Conservation (phyloP, 805 yeast species). For the Kodamaea hsintzibuensis region DNA sequence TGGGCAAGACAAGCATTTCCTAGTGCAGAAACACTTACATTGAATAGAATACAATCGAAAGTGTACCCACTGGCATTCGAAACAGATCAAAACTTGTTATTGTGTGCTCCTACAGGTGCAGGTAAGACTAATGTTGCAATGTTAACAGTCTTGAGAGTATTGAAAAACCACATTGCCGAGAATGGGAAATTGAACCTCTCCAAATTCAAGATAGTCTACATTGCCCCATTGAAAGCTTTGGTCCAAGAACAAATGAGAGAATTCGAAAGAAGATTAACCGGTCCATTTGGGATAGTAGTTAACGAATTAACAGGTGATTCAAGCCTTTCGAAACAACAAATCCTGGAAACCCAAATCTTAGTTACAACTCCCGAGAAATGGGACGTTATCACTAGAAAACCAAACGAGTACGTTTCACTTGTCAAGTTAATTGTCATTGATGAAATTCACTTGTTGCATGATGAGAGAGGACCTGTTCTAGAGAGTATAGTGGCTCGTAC, state of each 20-base stretch:
- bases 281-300: conserved; percentile 65
- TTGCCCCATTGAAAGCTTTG: conserved; percentile 92
- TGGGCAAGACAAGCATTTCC: conserved; percentile 86
- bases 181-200: conserved; percentile 53
- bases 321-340: conserved; percentile 70
- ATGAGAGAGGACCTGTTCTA: conserved; percentile 91
- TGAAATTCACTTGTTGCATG: conserved; percentile 91
- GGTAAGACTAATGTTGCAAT: conserved; percentile 98
- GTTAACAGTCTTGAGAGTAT: conserved; percentile 67
- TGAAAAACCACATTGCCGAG: conserved; percentile 52
- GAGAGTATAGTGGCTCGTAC: conserved; percentile 86
- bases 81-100: conserved; percentile 66
- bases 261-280: conserved; percentile 64
- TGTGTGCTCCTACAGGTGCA: conserved; percentile 99
- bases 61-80: conserved; percentile 79
- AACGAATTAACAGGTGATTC: conserved; percentile 92
- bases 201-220: conserved; percentile 76
- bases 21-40: conserved; percentile 56
- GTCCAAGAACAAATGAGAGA: conserved; percentile 95
- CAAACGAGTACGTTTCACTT: conserved; percentile 53
- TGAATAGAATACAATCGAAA: conserved; percentile 82
- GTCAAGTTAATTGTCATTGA: conserved; percentile 80
- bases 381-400: conserved; percentile 92
- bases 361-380: conserved; percentile 97
- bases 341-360: conserved; percentile 73